A percentile compares a stretch with the other conserved stretches of the same genome.
Conservation (phyloP, 805 yeast species). For the Kluyveromyces aestuarii region DNA sequence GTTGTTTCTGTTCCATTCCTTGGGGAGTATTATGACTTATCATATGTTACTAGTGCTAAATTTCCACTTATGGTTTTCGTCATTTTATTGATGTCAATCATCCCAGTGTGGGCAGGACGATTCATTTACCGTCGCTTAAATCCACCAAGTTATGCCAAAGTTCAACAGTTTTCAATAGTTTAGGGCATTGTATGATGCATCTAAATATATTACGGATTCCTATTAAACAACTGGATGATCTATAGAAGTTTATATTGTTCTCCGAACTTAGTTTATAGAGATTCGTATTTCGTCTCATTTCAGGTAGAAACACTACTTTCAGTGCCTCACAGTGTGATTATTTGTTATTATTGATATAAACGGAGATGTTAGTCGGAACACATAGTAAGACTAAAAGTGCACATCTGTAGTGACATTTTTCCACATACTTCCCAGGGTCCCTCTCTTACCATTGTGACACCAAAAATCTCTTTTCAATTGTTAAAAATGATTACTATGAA, state of each 20-base stretch:
- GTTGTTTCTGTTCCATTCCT: conserved; percentile 75
- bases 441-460: background rate
- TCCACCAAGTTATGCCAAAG: conserved; percentile 96
- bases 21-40: conserved; percentile 75
- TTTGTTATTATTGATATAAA: no score
- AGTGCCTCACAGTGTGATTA: no score
- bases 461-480: background rate
- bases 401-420: no score
- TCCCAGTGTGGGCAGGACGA: conserved; percentile 87
- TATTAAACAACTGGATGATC: background rate
- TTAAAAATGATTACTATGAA: no score
- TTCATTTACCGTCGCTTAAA: conserved; percentile 63
- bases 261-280: background rate
- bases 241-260: background rate
- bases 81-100: conserved; percentile 57
- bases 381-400: no score
- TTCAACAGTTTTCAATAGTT: conserved; percentile 55
- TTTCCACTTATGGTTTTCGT: conserved; percentile 64
- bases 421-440: no score
- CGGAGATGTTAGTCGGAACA: no score
- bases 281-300: no score
- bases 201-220: background rate
- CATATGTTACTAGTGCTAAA: conserved; percentile 44
- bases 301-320: background rate
- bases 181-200: conserved; percentile 10